These are phyloP conservation scores for Vaccinium vitisidaea DNA, from an alignment of 148 eudicot genomes.

Conservation along the genomic window DNA sequence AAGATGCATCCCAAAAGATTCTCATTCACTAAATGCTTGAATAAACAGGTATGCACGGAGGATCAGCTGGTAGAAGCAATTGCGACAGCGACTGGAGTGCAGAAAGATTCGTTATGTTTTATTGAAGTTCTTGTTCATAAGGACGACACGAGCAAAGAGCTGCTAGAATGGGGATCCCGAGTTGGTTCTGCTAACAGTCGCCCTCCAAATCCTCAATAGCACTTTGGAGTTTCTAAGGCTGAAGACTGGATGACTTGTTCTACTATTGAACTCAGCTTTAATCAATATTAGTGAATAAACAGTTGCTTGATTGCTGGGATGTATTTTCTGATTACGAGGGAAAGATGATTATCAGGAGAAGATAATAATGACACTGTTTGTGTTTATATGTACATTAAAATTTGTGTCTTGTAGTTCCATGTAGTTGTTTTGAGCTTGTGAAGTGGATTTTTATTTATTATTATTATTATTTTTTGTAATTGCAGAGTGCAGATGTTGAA, in stretches of 20 bases:
- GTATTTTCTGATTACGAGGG: background rate
- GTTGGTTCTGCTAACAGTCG: conserved; percentile 74
- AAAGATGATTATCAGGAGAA: background rate
- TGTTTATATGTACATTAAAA: background rate
- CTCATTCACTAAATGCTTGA: background rate
- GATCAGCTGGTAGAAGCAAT: conserved; percentile 67
- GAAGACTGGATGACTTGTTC: background rate
- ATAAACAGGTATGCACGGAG: conserved; percentile 55
- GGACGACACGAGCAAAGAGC: conserved; percentile 78
- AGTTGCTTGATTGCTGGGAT: background rate
- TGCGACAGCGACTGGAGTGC: conserved; percentile 38
- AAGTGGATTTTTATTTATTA: background rate
- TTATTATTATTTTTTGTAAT: background rate
- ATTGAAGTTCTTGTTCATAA: conserved; percentile 76
- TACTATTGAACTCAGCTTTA: background rate
- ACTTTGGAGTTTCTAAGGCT: background rate
- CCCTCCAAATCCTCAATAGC: conserved; percentile 72
- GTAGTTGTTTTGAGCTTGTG: background rate
- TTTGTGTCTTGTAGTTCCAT: background rate
- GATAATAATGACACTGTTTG: background rate
- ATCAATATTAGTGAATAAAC: background rate
- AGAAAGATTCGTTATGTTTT: conserved; percentile 68
- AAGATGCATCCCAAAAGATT: background rate
- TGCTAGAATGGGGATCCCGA: conserved; percentile 86
- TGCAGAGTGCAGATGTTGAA: background rate